Base-by-base conservation (phyloP, 257 asterid genomes). In the Nicotiana otophora region DNA sequence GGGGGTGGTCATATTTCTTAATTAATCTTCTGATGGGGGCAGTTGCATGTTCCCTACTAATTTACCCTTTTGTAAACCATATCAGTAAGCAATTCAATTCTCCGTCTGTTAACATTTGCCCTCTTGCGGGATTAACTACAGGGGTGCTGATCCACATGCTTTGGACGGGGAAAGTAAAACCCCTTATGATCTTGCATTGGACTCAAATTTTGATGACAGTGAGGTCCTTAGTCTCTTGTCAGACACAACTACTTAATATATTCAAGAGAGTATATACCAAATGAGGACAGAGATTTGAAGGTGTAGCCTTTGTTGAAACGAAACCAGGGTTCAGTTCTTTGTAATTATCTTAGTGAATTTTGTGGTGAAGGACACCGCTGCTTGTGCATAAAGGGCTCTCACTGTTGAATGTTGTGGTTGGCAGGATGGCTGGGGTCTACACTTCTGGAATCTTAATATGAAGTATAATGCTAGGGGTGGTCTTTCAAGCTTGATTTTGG, bases 111-210 rank as follows among this genome's bases (percentile, higher is more conserved):
- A 60, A 51, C 26, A 20, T 81, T 20, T 57, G 62, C 62, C 64
- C 77, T 17, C 3, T 51, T 64, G 66, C 48, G 75, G 30, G 70
- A 60, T 78, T 68, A 36, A 76, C 81, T 88, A 85, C 91, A 96
- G 99, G 92, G 98, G 99, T 82, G 98, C 98, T 57, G 97, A 94
- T 88, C 92, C 91, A 23, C 93, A 87, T 76, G 93, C 92, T 54
- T 82, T 89, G 19, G 91, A 92, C 28, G 88, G 89, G 33, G 92
- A 94, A 84, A 97, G 94, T 69, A 94, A 87, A 85, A 87, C 88
- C 31, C 90, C 93, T 0, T 67, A 85, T 57, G 88, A 92, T 88
- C 88, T 91, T 65, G 95, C 94, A 8, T 33, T 92, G 81, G 97
- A 93, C 82, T 89, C 93, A 34, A 92, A 92, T 60, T 89, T 89